A percentile compares a stretch with the other conserved stretches of the same genome.
Evolutionary conservation across 2,329 filamentous ascomycete genomes (phyloP).

Genomic region (Fusarium sp.): DNA sequence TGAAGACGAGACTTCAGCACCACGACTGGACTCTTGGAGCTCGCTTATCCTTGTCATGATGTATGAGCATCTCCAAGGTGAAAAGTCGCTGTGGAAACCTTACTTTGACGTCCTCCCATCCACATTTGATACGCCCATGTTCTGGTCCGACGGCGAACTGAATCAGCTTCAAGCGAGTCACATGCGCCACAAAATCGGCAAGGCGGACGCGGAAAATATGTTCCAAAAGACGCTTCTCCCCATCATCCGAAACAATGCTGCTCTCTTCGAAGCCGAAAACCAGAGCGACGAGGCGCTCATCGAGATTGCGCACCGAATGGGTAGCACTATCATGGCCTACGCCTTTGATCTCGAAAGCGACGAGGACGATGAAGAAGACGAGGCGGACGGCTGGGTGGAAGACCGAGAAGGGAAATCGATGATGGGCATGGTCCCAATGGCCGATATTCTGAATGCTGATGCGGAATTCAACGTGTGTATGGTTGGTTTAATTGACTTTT

Average conservation of each 20-base stretch:
- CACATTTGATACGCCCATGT: constrained; percentile 89
- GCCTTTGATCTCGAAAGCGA: constrained; percentile 84
- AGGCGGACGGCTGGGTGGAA: constrained; percentile 76
- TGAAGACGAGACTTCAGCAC: constrained; percentile 55
- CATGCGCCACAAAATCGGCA: constrained; percentile 84
- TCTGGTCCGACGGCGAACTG: constrained; percentile 83
- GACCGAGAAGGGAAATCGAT: constrained; percentile 70
- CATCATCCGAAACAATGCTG: constrained; percentile 61
- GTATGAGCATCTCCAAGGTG: constrained; percentile 77
- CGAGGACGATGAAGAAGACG: constrained; percentile 71
- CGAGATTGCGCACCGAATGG: constrained; percentile 81
- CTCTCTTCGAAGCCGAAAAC: constrained; percentile 59
- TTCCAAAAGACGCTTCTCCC: constrained; percentile 73
- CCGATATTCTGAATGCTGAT: constrained; percentile 91
- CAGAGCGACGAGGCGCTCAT: constrained; percentile 64
- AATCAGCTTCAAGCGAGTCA: constrained; percentile 82
- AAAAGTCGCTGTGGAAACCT: constrained; percentile 78
- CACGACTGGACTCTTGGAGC: constrained; percentile 68
- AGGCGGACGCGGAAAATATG: constrained; percentile 77
- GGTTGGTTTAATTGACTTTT: neutral
- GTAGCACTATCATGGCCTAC: constrained; percentile 92
- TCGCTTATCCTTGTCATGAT: constrained; percentile 83
- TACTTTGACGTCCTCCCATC: constrained; percentile 84
- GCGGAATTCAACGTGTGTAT: constrained; percentile 83
- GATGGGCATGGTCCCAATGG: constrained; percentile 93